Conservation (phyloP, 2,329 filamentous ascomycete species). For the Raffaelea arxii region DNA sequence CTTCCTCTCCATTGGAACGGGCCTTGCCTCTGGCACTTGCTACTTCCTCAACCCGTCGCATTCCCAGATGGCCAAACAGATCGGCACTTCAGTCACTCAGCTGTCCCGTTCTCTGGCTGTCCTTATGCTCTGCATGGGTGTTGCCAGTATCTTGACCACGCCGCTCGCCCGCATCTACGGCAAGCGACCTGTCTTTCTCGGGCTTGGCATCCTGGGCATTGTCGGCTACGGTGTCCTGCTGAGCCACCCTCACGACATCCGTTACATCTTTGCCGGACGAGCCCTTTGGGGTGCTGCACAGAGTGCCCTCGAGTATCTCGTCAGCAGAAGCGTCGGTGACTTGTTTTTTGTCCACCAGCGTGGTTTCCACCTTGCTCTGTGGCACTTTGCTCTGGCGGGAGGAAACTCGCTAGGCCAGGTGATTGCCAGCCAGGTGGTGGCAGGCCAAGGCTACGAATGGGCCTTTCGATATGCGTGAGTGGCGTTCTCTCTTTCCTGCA, state of each 20-base stretch:
- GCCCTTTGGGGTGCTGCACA: constrained; percentile 1
- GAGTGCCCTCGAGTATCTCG: constrained; percentile 11
- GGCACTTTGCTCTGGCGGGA: constrained; percentile 8
- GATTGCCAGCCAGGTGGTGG: constrained; percentile 6
- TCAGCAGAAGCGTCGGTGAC: constrained; percentile 39
- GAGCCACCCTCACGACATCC: background rate
- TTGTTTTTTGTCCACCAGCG: constrained; percentile 48
- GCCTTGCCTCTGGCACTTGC: constrained; percentile 3
- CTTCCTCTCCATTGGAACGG: constrained; percentile 2
- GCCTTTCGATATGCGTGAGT: constrained; percentile 7
- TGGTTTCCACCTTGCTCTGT: constrained; percentile 18
- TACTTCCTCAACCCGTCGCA: constrained; percentile 7
- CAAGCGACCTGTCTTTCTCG: constrained; percentile 4
- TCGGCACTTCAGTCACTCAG: constrained; percentile 4
- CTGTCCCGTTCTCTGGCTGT: constrained; percentile 2
- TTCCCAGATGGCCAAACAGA: constrained; percentile 2
- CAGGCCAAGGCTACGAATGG: constrained; percentile 3
- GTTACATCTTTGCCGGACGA: constrained; percentile 5
- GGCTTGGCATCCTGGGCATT: background rate
- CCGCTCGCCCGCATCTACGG: constrained; percentile 7
- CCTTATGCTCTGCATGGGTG: constrained; percentile 6
- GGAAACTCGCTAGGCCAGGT: constrained; percentile 7
- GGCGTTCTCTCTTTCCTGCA: background rate
- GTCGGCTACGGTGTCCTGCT: constrained; percentile 3
- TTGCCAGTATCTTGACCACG: constrained; percentile 5